A percentile compares a stretch with the other conserved stretches of the same genome.
These are phyloP conservation scores for Candida broadrunensis DNA, from an alignment of 805 yeast genomes.

Conservation along the genomic window DNA sequence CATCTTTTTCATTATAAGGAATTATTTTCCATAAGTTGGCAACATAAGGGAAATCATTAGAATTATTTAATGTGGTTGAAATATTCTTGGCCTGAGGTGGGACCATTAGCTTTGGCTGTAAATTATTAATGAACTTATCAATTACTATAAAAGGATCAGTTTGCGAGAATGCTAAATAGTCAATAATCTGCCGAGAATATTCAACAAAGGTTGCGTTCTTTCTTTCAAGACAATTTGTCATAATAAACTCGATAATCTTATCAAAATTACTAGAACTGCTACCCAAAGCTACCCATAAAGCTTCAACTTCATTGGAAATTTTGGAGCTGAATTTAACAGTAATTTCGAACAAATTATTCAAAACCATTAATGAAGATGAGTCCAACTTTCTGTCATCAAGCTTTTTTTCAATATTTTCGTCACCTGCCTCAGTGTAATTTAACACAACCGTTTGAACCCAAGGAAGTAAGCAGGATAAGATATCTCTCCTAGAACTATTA, in stretches of 20 bases:
- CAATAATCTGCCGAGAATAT: constrained; percentile 75
- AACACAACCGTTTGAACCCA: constrained; percentile 89
- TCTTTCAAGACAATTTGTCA: constrained; percentile 63
- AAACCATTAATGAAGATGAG: constrained; percentile 55
- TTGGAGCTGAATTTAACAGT: constrained; percentile 73
- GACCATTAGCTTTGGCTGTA: constrained; percentile 88
- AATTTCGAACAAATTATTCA: constrained; percentile 78
- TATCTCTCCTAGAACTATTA: constrained; percentile 65
- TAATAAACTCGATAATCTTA: constrained; percentile 66
- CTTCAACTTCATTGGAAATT: constrained; percentile 86
- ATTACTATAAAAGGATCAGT: constrained; percentile 46
- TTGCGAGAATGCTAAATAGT: constrained; percentile 60
- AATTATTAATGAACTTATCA: constrained; percentile 62
- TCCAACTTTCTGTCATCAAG: constrained; percentile 13
- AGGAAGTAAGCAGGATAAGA: constrained; percentile 77
- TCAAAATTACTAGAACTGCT: constrained; percentile 66
- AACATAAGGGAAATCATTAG: constrained; percentile 58
- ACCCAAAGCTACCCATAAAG: constrained; percentile 94
- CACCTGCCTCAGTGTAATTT: constrained; percentile 17
- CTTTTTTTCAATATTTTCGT: constrained; percentile 5
- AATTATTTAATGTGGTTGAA: constrained; percentile 21
- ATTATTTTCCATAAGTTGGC: constrained; percentile 68
- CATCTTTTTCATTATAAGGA: constrained; percentile 54
- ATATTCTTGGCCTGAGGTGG: constrained; percentile 48
- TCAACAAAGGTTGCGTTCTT: constrained; percentile 75